Conservation (phyloP, 2,329 filamentous ascomycete species). For the Trichoderma pleuroti region DNA sequence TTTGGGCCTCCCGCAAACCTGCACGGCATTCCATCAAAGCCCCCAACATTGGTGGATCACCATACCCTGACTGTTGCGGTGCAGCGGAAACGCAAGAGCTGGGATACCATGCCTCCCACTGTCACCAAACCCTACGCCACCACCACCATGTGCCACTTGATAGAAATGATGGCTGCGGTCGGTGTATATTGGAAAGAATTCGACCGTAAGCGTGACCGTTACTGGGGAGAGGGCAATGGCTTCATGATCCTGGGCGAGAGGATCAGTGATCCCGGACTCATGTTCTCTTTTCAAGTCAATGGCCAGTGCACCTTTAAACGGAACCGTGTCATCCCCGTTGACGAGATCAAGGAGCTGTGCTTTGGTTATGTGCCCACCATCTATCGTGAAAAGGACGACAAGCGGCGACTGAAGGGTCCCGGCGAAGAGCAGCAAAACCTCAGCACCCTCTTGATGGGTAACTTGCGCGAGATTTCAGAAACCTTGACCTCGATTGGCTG, state of each 20-base stretch:
- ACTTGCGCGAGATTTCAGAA: conserved; percentile 46
- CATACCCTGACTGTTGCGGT: conserved; percentile 46
- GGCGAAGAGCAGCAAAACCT: conserved; percentile 42
- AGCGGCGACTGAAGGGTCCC: conserved; percentile 37
- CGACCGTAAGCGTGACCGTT: conserved; percentile 47
- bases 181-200: conserved; percentile 60
- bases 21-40: conserved; percentile 24
- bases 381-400: conserved; percentile 41
- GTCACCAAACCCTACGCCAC: conserved; percentile 50
- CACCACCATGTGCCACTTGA: conserved; percentile 52
- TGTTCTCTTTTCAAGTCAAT: conserved; percentile 52
- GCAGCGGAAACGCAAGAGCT: conserved; percentile 46
- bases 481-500: conserved; percentile 53
- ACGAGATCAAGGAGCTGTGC: conserved; percentile 52
- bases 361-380: conserved; percentile 56
- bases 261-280: conserved; percentile 48
- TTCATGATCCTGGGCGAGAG: conserved; percentile 48
- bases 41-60: conserved; percentile 27
- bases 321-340: conserved; percentile 51
- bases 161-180: conserved; percentile 52
- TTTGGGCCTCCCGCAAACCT: conserved; percentile 24
- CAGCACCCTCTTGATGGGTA: conserved; percentile 47
- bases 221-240: conserved; percentile 55
- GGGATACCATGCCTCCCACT: conserved; percentile 50
- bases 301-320: conserved; percentile 47